phyloP scores from a whole-genome alignment of 2,329 filamentous ascomycete species.

The Fusarium succisae region DNA sequence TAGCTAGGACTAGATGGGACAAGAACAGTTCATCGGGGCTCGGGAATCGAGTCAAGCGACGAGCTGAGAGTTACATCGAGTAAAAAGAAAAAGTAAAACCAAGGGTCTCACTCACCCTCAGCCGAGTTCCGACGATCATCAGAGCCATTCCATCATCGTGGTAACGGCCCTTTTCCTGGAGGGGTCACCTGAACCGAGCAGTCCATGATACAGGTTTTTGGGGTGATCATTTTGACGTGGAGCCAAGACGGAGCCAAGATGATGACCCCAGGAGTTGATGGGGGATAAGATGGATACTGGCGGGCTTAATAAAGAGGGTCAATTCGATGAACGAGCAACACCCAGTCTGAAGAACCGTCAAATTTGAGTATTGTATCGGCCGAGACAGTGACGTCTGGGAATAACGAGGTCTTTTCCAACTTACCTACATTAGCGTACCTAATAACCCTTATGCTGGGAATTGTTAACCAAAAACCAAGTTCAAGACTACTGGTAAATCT shows the following conservation, averaged over 20 bases:
- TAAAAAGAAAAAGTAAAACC: neutral
- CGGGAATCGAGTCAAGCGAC: constrained; percentile 13
- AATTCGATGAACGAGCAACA: neutral
- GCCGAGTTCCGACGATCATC: constrained; percentile 22
- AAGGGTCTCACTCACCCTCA: neutral
- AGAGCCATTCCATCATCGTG: constrained; percentile 3
- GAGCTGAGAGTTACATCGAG: neutral
- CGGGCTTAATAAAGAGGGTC: constrained; percentile 16
- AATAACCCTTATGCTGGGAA: neutral
- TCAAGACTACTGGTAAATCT: neutral
- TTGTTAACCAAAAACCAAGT: neutral
- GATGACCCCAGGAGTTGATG: neutral
- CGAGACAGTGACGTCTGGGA: neutral
- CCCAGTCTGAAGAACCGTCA: neutral
- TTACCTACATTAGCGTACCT: neutral
- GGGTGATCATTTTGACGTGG: constrained; percentile 7
- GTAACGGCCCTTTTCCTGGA: constrained; percentile 12
- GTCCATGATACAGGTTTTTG: constrained; percentile 20
- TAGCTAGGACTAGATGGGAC: constrained; percentile 1
- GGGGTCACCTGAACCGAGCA: constrained; percentile 16
- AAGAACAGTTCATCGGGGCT: neutral
- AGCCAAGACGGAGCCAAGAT: constrained; percentile 25
- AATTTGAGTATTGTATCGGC: neutral
- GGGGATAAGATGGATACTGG: constrained; percentile 1
- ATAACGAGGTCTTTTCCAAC: neutral